phyloP scores from a whole-genome alignment of 2,329 filamentous ascomycete genomes.

The Elsinoe perseae region DNA sequence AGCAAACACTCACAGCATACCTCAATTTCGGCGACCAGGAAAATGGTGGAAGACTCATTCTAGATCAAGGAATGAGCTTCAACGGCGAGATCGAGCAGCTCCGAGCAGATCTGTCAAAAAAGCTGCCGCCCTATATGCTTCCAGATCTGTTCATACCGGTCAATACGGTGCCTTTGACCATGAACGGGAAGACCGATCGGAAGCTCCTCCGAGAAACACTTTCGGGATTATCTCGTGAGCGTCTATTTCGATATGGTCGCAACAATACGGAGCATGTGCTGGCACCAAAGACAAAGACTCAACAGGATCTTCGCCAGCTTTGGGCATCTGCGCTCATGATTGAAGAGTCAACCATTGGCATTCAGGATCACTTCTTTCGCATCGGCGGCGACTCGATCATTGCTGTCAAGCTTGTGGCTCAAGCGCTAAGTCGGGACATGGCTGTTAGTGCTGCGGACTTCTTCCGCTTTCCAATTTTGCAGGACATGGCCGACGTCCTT shows the following conservation, averaged over 20 bases:
- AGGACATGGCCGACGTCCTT: too few relatives aligned
- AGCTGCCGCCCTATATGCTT: slow-evolving; percentile 30
- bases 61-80: neutral
- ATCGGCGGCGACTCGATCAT: slow-evolving; percentile 54
- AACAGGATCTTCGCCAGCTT: neutral
- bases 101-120: neutral
- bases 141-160: slow-evolving; percentile 39
- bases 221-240: too few relatives aligned
- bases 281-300: neutral
- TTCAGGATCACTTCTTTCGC: slow-evolving; percentile 55
- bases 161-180: slow-evolving; percentile 35
- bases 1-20: neutral
- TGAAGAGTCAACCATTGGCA: neutral
- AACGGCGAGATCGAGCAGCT: neutral
- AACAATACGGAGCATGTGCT: neutral
- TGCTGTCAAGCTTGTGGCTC: slow-evolving; percentile 54
- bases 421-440: slow-evolving; percentile 43
- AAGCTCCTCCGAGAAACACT: too few relatives aligned
- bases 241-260: slow-evolving; percentile 23
- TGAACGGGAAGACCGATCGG: slow-evolving; percentile 35
- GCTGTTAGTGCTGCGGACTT: slow-evolving; percentile 49
- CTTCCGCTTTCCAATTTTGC: too few relatives aligned
- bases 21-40: neutral
- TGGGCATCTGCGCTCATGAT: neutral
- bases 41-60: neutral